Percentiles rank a stretch among this genome's conserved stretches.
These are phyloP conservation scores for Pseudogymnoascus sp. DNA, from an alignment of 2,329 filamentous ascomycete genomes.

Conservation along the genomic window DNA sequence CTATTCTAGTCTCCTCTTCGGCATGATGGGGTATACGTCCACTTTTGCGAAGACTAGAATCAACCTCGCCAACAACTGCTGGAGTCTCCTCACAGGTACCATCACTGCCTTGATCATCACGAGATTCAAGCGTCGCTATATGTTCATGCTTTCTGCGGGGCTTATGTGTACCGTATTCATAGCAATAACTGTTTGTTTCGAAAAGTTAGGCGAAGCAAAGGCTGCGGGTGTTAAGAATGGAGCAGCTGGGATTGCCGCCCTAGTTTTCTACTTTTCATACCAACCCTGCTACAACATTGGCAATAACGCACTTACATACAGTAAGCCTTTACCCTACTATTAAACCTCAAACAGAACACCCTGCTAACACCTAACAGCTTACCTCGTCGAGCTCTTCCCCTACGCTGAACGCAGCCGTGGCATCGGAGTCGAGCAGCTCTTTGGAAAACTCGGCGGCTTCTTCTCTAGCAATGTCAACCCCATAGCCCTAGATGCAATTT, in stretches of 20 bases:
- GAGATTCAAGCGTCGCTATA: conserved; percentile 18
- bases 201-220: not conserved
- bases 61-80: conserved; percentile 3
- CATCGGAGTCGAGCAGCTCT: conserved; percentile 27
- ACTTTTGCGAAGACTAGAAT: not conserved
- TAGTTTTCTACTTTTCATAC: conserved; percentile 25
- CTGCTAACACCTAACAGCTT: conserved; percentile 18
- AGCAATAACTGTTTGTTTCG: conserved; percentile 12
- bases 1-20: not conserved
- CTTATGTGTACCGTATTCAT: conserved; percentile 18
- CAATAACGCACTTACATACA: conserved; percentile 45
- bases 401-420: conserved; percentile 29
- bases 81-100: not conserved
- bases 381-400: conserved; percentile 30
- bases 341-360: not conserved
- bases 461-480: conserved; percentile 36
- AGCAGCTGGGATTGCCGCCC: conserved; percentile 18
- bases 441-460: conserved; percentile 36
- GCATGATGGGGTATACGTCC: conserved; percentile 10
- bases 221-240: not conserved
- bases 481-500: conserved; percentile 35
- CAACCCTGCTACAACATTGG: conserved; percentile 43
- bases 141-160: conserved; percentile 10
- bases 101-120: not conserved
- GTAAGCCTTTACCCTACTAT: conserved; percentile 14